Evolutionary conservation across 2,329 filamentous ascomycete species (phyloP).

Genomic region (Cryphonectria parasitica): DNA sequence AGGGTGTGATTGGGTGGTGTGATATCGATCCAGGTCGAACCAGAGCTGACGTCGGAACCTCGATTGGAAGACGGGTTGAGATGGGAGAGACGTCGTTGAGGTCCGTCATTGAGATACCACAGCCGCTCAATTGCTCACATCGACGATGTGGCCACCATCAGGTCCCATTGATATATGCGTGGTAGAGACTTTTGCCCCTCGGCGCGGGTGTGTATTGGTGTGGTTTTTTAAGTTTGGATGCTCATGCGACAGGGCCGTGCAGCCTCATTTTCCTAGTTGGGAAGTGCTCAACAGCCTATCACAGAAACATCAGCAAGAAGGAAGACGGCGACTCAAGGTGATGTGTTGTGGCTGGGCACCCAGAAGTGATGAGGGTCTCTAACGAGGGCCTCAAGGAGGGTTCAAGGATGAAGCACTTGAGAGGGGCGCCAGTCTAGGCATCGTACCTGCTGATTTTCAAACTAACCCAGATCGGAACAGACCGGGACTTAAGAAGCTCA

Average conservation of each 20-base stretch:
- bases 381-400: not conserved
- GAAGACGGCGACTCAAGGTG: constrained; percentile 2
- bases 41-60: not conserved
- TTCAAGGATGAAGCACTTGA: constrained; percentile 21
- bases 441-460: constrained; percentile 27
- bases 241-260: constrained; percentile 25
- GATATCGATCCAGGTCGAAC: not conserved
- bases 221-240: constrained; percentile 9
- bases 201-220: not conserved
- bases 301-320: not conserved
- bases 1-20: not conserved
- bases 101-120: not conserved
- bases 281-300: constrained; percentile 20
- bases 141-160: constrained; percentile 4
- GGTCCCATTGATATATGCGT: constrained; percentile 12
- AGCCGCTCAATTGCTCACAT: constrained; percentile 11
- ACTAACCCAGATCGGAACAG: constrained; percentile 6
- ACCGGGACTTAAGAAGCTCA: constrained; percentile 13
- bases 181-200: constrained; percentile 3
- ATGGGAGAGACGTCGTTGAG: constrained; percentile 11
- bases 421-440: constrained; percentile 23
- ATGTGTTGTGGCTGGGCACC: constrained; percentile 21
- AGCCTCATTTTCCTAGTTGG: constrained; percentile 23
- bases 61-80: not conserved
- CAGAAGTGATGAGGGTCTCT: constrained; percentile 17